Conservation (phyloP, 768 basidiomycete species). For the Trametes sanguinea region DNA sequence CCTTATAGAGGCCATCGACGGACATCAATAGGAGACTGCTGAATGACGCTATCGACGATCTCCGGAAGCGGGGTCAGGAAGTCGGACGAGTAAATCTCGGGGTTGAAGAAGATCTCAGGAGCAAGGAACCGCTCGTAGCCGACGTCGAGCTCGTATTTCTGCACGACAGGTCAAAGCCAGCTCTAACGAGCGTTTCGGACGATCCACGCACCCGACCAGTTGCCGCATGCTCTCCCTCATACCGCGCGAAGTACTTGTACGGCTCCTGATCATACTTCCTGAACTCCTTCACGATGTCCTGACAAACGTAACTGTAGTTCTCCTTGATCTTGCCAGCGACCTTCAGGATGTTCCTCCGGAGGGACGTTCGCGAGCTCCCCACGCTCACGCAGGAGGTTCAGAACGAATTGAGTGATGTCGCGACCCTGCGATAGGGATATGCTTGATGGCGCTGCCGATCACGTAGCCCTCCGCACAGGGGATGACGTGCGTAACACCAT, state of each 20-base stretch:
- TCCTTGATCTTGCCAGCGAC: slow-evolving; percentile 96
- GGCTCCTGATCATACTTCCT: slow-evolving; percentile 97
- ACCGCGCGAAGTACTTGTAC: slow-evolving; percentile 91
- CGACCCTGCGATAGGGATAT: slow-evolving; percentile 98
- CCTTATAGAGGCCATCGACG: slow-evolving; percentile 96
- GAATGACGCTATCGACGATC: slow-evolving; percentile 95
- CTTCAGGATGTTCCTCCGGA: slow-evolving; percentile 88
- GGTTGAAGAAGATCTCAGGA: slow-evolving; percentile 99
- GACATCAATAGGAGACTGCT: slow-evolving; percentile 95
- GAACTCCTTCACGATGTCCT: slow-evolving; percentile 98
- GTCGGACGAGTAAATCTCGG: slow-evolving; percentile 96
- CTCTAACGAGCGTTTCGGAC: too few relatives aligned
- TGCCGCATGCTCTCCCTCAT: slow-evolving; percentile 90
- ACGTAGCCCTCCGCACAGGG: slow-evolving; percentile 97
- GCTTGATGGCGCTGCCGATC: slow-evolving; percentile 98
- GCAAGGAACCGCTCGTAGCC: slow-evolving; percentile 99
- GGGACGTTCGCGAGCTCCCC: slow-evolving; percentile 90
- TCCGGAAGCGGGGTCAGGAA: slow-evolving; percentile 95
- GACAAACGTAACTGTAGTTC: slow-evolving; percentile 97
- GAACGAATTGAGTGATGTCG: slow-evolving; percentile 95
- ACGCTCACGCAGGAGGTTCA: slow-evolving; percentile 93
- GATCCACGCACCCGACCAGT: slow-evolving; percentile 73
- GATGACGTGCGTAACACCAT: slow-evolving; percentile 99
- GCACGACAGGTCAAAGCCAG: not conserved
- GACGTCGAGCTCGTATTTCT: slow-evolving; percentile 92